These are phyloP conservation scores for Aspergillus bertholletiae DNA, from an alignment of 495 filamentous ascomycete genomes.

Conservation along the genomic window DNA sequence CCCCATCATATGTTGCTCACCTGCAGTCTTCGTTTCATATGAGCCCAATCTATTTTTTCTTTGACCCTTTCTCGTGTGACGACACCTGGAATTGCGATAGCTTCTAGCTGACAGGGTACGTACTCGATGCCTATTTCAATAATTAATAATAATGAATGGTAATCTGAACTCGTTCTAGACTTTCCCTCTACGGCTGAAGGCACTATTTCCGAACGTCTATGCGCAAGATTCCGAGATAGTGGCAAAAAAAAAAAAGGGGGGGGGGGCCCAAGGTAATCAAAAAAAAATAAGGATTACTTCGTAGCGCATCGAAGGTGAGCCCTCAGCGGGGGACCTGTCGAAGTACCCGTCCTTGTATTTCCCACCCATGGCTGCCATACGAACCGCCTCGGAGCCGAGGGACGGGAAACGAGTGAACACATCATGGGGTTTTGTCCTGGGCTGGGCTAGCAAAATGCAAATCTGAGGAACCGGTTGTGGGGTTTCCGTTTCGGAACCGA, in stretches of 20 bases:
- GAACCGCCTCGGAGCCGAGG: background rate
- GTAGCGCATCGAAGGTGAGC: no score
- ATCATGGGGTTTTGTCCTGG: background rate
- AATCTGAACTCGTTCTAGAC: background rate
- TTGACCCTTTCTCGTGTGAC: no score
- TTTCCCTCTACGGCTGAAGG: background rate
- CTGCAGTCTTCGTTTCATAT: no score
- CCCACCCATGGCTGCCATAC: background rate
- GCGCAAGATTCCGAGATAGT: background rate
- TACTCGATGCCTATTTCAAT: background rate
- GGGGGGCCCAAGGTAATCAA: no score
- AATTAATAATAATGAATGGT: background rate
- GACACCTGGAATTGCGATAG: background rate
- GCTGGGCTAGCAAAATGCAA: background rate
- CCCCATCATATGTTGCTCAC: background rate
- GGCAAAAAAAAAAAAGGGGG: background rate
- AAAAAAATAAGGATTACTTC: background rate
- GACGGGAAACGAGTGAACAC: background rate
- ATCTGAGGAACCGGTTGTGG: background rate
- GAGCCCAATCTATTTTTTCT: no score
- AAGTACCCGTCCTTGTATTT: no score
- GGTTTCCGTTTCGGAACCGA: background rate
- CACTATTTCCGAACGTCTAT: background rate
- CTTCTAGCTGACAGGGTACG: background rate
- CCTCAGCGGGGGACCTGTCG: no score